Conservation (phyloP, 306 rosid species). For the Trifolium repens region DNA sequence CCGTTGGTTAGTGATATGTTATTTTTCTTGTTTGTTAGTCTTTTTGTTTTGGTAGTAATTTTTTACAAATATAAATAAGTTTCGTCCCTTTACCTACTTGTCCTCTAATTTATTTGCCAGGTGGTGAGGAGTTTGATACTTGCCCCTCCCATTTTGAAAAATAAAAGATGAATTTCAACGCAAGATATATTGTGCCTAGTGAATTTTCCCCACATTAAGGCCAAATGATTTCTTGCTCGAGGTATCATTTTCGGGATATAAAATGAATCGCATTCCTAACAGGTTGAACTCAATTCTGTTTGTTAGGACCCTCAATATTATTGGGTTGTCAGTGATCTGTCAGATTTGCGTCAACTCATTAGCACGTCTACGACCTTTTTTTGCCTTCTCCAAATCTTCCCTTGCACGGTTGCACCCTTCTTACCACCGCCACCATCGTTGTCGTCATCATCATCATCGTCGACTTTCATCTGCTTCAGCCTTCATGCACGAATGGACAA, state of each 20-base stretch:
- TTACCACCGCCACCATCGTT: background rate
- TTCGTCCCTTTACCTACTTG: background rate
- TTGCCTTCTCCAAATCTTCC: background rate
- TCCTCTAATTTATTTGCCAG: background rate
- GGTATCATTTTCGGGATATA: background rate
- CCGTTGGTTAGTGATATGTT: background rate
- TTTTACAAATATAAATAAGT: background rate
- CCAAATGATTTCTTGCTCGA: slow-evolving; percentile 1
- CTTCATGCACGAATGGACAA: slow-evolving; percentile 14
- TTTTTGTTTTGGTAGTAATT: background rate
- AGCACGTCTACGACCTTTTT: background rate
- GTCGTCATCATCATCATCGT: background rate
- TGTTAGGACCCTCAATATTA: slow-evolving; percentile 1
- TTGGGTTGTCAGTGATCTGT: slow-evolving; percentile 3
- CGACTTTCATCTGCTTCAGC: background rate
- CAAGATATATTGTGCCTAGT: background rate
- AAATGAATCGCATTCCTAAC: background rate
- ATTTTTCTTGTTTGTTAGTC: background rate
- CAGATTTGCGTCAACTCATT: background rate
- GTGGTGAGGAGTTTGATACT: background rate
- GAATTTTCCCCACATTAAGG: slow-evolving; percentile 1
- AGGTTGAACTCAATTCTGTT: slow-evolving; percentile 1
- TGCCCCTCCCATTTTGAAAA: background rate
- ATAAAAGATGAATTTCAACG: background rate
- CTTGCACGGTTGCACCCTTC: background rate